Conservation (phyloP, 768 basidiomycete genomes). For the Collybia mongolica region DNA sequence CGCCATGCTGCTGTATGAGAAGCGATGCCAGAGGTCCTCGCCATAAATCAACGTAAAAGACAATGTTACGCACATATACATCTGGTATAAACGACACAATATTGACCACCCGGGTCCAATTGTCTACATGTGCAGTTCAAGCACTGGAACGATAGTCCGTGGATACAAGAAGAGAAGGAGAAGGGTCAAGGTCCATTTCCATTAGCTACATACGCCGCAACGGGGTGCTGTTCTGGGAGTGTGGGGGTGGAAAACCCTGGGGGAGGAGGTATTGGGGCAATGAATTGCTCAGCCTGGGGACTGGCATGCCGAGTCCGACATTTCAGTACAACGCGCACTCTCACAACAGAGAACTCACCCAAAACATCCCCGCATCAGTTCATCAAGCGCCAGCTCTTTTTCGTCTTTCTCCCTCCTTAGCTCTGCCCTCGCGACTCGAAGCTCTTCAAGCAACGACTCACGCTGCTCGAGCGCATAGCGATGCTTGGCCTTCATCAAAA, state of each 20-base stretch:
- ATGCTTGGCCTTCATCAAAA: conserved; percentile 75
- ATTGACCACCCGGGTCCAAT: no score
- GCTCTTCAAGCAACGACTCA: conserved; percentile 61
- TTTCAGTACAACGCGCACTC: neutral
- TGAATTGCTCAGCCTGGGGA: conserved; percentile 22
- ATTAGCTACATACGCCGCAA: neutral
- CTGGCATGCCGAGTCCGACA: conserved; percentile 5
- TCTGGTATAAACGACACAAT: no score
- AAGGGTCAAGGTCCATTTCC: neutral
- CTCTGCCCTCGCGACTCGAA: conserved; percentile 53
- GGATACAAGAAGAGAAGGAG: no score
- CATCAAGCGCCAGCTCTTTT: conserved; percentile 64
- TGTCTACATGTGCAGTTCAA: no score
- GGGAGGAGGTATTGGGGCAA: conserved; percentile 15
- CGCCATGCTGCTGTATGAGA: neutral
- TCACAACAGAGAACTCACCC: conserved; percentile 37
- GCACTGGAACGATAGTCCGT: no score
- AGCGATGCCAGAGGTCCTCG: neutral
- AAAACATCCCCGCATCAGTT: conserved; percentile 45
- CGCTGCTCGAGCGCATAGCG: conserved; percentile 68
- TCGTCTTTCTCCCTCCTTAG: conserved; percentile 49
- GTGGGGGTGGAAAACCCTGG: conserved; percentile 9
- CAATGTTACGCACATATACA: no score
- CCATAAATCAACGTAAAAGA: no score
- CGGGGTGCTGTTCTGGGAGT: conserved; percentile 6